Conservation (phyloP, 768 basidiomycete genomes). For the Coprinopsis cinerea region DNA sequence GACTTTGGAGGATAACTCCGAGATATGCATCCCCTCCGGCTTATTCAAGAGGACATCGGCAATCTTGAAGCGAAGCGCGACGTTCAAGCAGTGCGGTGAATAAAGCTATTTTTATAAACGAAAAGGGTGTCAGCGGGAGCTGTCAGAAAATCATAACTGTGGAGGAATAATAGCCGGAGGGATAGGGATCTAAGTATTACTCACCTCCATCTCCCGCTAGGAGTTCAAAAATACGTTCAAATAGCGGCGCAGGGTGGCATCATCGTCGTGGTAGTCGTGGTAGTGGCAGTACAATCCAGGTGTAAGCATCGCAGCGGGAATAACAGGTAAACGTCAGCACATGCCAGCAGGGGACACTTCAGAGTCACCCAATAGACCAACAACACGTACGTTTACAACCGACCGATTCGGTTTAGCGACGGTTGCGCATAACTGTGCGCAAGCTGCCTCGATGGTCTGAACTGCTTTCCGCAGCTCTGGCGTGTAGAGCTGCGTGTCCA, state of each 20-base stretch:
- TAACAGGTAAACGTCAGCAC: neutral
- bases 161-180: neutral
- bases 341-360: neutral
- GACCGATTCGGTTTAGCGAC: constrained; percentile 26
- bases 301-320: neutral
- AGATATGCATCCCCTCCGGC: constrained; percentile 26
- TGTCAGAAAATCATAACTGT: too few relatives aligned
- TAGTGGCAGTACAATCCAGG: neutral
- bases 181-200: neutral
- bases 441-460: constrained; percentile 28
- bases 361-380: neutral
- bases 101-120: constrained; percentile 16
- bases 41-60: constrained; percentile 28
- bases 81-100: constrained; percentile 24
- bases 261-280: too few relatives aligned
- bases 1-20: constrained; percentile 20
- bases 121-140: too few relatives aligned
- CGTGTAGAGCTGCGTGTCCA: constrained; percentile 23
- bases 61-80: constrained; percentile 25
- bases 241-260: too few relatives aligned
- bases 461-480: constrained; percentile 24
- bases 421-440: constrained; percentile 26
- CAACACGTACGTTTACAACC: constrained; percentile 25
- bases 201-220: neutral
- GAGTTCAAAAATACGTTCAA: too few relatives aligned